Evolutionary conservation across 129 eudicot genomes (phyloP).

Genomic region (Scalesia atractyloides): DNA sequence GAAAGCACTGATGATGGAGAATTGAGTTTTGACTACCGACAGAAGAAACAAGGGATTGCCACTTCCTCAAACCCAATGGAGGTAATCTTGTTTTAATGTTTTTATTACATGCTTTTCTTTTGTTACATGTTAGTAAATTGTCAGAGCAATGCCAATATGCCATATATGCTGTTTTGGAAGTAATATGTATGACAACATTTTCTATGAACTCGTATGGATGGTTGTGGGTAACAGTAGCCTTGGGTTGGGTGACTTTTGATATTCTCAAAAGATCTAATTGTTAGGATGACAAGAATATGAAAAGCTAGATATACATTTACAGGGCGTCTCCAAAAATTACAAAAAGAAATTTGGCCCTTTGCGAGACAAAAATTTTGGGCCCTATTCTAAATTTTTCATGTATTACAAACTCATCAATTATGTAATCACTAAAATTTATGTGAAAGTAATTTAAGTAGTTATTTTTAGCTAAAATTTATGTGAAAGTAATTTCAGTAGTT

Average conservation of each 20-base stretch:
- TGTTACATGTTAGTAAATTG: not conserved
- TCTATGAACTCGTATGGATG: constrained; percentile 9
- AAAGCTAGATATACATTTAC: too few species aligned
- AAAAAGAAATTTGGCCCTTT: too few species aligned
- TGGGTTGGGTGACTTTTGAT: not conserved
- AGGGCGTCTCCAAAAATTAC: too few species aligned
- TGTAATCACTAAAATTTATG: too few species aligned
- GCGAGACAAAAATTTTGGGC: too few species aligned
- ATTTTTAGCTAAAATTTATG: too few species aligned
- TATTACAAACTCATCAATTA: too few species aligned
- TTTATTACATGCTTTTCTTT: not conserved
- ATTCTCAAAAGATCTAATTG: not conserved
- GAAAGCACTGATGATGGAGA: constrained; percentile 59
- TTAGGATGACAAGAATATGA: not conserved
- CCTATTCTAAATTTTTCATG: too few species aligned
- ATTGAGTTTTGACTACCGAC: constrained; percentile 60
- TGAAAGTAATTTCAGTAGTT: too few species aligned
- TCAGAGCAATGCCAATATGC: constrained; percentile 1
- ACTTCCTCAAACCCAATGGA: constrained; percentile 54
- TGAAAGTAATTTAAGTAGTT: too few species aligned
- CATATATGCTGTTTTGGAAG: not conserved
- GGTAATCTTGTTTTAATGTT: constrained; percentile 39
- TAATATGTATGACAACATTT: not conserved
- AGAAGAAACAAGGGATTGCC: constrained; percentile 47
- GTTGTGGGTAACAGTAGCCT: constrained; percentile 8